Base-by-base conservation (phyloP, 1,284 basidiomycete genomes). In the Pisolithus thermaeus region DNA sequence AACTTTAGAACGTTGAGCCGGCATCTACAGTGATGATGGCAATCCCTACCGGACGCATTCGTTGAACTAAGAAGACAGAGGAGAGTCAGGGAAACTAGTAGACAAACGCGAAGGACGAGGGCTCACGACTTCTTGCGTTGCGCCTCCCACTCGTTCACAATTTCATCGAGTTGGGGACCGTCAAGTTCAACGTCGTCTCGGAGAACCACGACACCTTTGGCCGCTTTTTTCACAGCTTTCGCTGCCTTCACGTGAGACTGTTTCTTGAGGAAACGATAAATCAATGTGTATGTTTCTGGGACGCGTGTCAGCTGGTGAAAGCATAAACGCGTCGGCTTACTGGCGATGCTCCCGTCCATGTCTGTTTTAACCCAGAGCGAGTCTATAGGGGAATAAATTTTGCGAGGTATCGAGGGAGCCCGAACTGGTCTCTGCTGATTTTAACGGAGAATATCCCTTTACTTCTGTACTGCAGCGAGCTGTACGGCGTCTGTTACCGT, bases 191-290 rank as follows among this genome's bases (percentile, higher is more conserved):
- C 61, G 25, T 72, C 73, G 54, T 84, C 81, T 55, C 81, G 79
- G 35, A 85, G 68, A 23, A 79, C 68, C 27, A 84, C 75, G 20
- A 79, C 62, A 48, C 76, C 72, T 66, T 79, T 81, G 16, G 77
- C 84, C 22, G 84, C 84, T 59, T 83, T 82, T 66, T 78, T 82
- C 47, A 85, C 69, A 0, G 83, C 81, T 49, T 77, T 71, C 14
- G 85, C 83, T 20, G 80, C 83, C 60, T 87, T 87, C 25, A 63
- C 61, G 61, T 90, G 84, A 1, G 76, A 73, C 46, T 75, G 79
- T 58, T 79, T 77, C 52, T 66, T 72, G 37, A 91, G 73, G 68
- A 91, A 91, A n/a, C 79, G 71, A 61, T 89, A 78, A 52, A 90
- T 79, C 52, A 88, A 69, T 57, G 79, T 75, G 72, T 89, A 90